Base-by-base conservation (phyloP, 176 grass and related monocot species). In the Melocanna baccifera region DNA sequence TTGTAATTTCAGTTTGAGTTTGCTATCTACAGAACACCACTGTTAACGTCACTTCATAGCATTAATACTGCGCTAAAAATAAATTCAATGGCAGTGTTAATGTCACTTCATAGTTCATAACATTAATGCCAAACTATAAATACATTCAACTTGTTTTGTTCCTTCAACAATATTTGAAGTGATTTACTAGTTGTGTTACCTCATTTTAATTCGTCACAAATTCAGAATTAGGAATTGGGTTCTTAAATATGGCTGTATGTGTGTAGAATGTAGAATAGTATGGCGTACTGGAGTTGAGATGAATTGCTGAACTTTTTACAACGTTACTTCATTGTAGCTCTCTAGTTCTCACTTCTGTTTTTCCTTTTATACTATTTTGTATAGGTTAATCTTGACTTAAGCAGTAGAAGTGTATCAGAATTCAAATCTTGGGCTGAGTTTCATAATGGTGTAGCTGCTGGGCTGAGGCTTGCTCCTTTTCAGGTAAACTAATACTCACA, bases 391-490 rank as follows among this genome's bases (percentile, higher is more conserved):
- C 82, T 98, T 86, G 95, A 98, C 47, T 76, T 90, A 82, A 98
- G 83, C 76, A 85, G 83, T 76, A 90, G 92, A 91, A 95, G 88
- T 87, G 88, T 93, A 11, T 82, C 89, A 71, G 95, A 98, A 61
- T 94, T 98, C 68, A 91, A 71, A 86, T 98, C 92, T 40, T 98
- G 95, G 92, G 87, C 95, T 46, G 92, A 98, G 76, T 98, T 98
- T 87, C 95, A 98, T 81, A 98, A 98, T 85, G 95, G 95, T 77
- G 92, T 95, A 65, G 92, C 95, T 90, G 91, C 95, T 91, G 95
- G 95, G 50, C 77, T 98, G 83, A 93, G 92, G 81, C 83, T 98
- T 80, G 95, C 95, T 45, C 95, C 95, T 67, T 95, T 98, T 78
- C 91, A 98, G 92, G 95, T 98, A 86, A 82, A 74, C 10, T 23